Conservation (phyloP, 805 yeast species). For the Yarrowia osloensis region DNA sequence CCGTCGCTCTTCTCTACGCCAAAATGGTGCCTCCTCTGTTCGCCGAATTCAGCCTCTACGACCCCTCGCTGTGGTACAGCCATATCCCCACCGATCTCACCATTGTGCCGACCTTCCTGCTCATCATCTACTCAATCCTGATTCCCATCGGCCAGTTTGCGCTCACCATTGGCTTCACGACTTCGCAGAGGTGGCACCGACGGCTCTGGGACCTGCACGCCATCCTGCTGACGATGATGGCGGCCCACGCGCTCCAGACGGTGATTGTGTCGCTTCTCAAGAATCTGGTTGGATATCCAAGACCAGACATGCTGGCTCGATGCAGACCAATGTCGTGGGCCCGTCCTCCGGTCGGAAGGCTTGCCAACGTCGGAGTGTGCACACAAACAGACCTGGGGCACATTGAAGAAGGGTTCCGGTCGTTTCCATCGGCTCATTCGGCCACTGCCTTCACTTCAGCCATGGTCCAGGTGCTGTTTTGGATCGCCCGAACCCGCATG, state of each 20-base stretch:
- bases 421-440: slow-evolving; percentile 3
- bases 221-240: slow-evolving; percentile 10
- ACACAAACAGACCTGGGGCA: not conserved
- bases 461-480: not conserved
- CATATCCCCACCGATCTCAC: slow-evolving; percentile 7
- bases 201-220: slow-evolving; percentile 16
- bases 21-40: not conserved
- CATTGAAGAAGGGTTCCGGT: slow-evolving; percentile 2
- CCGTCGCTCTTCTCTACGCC: not conserved
- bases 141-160: slow-evolving; percentile 3
- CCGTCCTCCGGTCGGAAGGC: not conserved
- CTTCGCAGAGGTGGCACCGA: not conserved
- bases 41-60: slow-evolving; percentile 1
- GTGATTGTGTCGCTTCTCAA: not conserved
- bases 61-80: not conserved
- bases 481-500: not conserved
- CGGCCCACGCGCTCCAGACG: not conserved
- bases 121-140: not conserved
- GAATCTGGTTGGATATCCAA: not conserved
- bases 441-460: slow-evolving; percentile 4
- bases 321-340: not conserved
- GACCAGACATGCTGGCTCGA: slow-evolving; percentile 3
- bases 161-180: not conserved
- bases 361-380: not conserved
- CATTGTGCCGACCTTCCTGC: not conserved